A percentile compares a stretch with the other conserved stretches of the same genome.
These are phyloP conservation scores for Noccaea caerulescens DNA, from an alignment of 345 rosid species.

Conservation along the genomic window DNA sequence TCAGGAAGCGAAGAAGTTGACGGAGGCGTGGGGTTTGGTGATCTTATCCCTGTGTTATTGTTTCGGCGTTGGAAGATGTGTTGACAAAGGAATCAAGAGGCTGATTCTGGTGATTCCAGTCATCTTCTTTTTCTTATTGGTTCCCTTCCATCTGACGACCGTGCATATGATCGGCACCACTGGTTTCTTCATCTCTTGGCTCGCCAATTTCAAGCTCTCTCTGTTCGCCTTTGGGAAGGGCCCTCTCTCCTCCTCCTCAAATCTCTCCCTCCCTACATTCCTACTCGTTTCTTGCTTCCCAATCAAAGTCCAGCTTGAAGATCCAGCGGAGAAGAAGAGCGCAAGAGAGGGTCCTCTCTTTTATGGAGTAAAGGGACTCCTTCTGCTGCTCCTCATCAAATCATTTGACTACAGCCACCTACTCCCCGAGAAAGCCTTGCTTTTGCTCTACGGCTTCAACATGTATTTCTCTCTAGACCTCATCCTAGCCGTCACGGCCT, in stretches of 20 bases:
- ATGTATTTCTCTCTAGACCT: slow-evolving; percentile 13
- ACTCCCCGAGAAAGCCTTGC: slow-evolving; percentile 1
- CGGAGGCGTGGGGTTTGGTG: slow-evolving; percentile 5
- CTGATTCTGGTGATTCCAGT: not conserved
- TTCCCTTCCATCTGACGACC: slow-evolving; percentile 7
- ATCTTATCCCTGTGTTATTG: slow-evolving; percentile 14
- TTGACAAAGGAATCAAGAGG: not conserved
- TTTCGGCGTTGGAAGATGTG: not conserved
- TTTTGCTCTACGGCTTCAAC: slow-evolving; percentile 10
- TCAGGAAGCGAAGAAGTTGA: slow-evolving; percentile 9
- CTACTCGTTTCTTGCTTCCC: slow-evolving; percentile 11
- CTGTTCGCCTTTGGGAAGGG: slow-evolving; percentile 6
- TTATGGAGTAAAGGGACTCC: not conserved
- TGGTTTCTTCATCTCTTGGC: slow-evolving; percentile 16
- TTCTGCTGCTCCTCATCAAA: not conserved
- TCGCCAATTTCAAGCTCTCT: slow-evolving; percentile 18
- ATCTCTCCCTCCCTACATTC: not conserved
- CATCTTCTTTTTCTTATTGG: slow-evolving; percentile 5
- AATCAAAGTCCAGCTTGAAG: slow-evolving; percentile 1
- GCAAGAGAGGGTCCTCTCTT: slow-evolving; percentile 3
- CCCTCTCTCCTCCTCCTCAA: slow-evolving; percentile 9
- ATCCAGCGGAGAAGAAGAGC: not conserved
- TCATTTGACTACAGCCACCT: slow-evolving; percentile 5
- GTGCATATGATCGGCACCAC: slow-evolving; percentile 17
- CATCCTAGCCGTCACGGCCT: slow-evolving; percentile 8